Evolutionary conservation across 2,329 filamentous ascomycete species (phyloP), one percentile per base, ranked within the genome.

Genomic region (Clonostachys solani): DNA sequence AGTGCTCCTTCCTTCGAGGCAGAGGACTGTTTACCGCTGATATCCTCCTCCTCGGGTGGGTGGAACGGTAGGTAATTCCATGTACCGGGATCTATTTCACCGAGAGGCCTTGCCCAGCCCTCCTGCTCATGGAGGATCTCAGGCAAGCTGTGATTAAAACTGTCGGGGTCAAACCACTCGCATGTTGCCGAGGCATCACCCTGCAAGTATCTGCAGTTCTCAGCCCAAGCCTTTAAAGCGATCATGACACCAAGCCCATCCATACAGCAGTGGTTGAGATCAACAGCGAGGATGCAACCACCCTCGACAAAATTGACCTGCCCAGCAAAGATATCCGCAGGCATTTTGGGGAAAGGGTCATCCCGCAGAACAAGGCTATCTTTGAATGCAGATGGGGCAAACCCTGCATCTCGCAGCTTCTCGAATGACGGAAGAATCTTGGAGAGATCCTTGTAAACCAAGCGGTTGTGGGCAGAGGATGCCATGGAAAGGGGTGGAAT

Each of bases 261-360:
- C 12, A 61, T 43, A 8, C 53, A 58, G n/a, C 45, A 50, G 18
- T 61, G 60, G 42, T 58, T 57, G 19, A 60, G 45, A 18, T 58
- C 52, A 5, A 51, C 48, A 5, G 58, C 58, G 8, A 64, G 50
- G 4, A 64, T 51, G 35, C 61, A 64, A 1, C 61, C 62, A 3
- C 62, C 62, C 3, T 51, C 37, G 35, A 64, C 53, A 40, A 64
- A 64, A 34, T 64, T 65, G 15, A 54, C 62, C 34, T 64, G 62
- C 2, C 52, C 62, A 8, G 50, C 43, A 2, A 66, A 51, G 6
- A 63, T 50, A 23, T 62, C 57, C 6, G 62, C 56, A 0, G 62
- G 61, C 15, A 62, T 46, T 19, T 51, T 45, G 0, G 56, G 56
- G 37, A 58, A 60, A 4, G 53, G 50, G n/a, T 54, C 50, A 10